phyloP scores from a whole-genome alignment of 148 eudicot species.

The Chenopodium album region DNA sequence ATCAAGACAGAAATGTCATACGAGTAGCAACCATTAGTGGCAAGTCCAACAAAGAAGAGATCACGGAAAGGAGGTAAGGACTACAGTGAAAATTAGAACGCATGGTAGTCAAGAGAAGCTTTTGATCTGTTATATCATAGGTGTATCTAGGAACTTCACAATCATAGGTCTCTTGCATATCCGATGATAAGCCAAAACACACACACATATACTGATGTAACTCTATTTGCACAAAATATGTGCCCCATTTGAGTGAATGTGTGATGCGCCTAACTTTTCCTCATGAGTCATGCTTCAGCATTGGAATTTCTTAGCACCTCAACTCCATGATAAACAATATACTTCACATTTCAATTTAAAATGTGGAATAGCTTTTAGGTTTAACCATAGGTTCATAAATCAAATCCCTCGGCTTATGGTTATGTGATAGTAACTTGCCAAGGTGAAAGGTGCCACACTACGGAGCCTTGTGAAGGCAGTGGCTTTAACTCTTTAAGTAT shows the following conservation, averaged over 20 bases:
- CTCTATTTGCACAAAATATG: too few relatives aligned
- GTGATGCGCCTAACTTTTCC: neutral
- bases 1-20: too few relatives aligned
- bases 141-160: too few relatives aligned
- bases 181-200: neutral
- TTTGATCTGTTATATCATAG: too few relatives aligned
- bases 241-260: neutral
- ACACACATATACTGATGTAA: too few relatives aligned
- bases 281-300: neutral
- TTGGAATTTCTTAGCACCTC: neutral
- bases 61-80: too few relatives aligned
- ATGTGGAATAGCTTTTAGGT: neutral
- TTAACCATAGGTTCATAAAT: neutral
- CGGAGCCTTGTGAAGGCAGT: too few relatives aligned
- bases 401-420: neutral
- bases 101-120: too few relatives aligned
- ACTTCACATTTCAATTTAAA: neutral
- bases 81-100: too few relatives aligned
- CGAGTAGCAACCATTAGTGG: too few relatives aligned
- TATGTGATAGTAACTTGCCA: neutral
- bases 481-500: too few relatives aligned
- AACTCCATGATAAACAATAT: neutral
- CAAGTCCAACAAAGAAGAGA: too few relatives aligned
- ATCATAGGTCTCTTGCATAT: neutral
- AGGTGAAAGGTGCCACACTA: neutral